A percentile compares a stretch with the other conserved stretches of the same genome.
These are phyloP conservation scores for Termitomyces sp. DNA, from an alignment of 768 basidiomycete species.

Conservation along the genomic window DNA sequence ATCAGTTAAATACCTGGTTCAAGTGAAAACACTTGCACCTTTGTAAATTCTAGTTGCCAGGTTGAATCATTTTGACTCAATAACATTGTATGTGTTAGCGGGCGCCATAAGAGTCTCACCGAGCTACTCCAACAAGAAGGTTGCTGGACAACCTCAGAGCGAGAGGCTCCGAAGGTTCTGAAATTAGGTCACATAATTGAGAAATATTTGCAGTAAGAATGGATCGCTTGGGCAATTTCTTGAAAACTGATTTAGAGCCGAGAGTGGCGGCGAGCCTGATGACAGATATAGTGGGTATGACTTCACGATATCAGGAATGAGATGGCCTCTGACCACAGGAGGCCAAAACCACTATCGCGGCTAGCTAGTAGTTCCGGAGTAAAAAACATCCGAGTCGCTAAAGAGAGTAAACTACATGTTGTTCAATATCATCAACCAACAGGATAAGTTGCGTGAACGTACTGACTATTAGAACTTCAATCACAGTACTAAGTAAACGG, in stretches of 20 bases:
- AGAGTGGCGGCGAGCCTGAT: conserved; percentile 87
- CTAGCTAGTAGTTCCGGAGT: conserved; percentile 75
- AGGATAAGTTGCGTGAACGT: not conserved
- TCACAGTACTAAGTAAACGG: not conserved
- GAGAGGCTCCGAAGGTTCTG: conserved; percentile 80
- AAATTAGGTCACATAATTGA: conserved; percentile 76
- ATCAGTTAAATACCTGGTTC: not conserved
- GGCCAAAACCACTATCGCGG: conserved; percentile 84
- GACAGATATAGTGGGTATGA: not conserved
- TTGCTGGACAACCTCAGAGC: conserved; percentile 86
- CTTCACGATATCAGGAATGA: not conserved
- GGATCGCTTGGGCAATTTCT: conserved; percentile 76
- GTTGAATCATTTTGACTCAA: not conserved
- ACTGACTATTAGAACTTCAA: not conserved
- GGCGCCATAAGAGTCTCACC: conserved; percentile 45
- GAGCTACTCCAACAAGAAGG: conserved; percentile 84
- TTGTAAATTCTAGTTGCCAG: conserved; percentile 35
- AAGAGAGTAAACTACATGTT: not conserved
- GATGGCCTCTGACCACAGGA: conserved; percentile 60
- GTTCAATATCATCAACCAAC: too few species aligned
- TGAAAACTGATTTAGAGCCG: conserved; percentile 84
- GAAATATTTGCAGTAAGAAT: conserved; percentile 83
- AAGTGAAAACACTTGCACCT: conserved; percentile 36
- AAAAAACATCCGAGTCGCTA: conserved; percentile 87
- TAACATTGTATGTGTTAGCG: not conserved